Conservation (phyloP, 2,329 filamentous ascomycete species). For the Clarireedia monteithiana region DNA sequence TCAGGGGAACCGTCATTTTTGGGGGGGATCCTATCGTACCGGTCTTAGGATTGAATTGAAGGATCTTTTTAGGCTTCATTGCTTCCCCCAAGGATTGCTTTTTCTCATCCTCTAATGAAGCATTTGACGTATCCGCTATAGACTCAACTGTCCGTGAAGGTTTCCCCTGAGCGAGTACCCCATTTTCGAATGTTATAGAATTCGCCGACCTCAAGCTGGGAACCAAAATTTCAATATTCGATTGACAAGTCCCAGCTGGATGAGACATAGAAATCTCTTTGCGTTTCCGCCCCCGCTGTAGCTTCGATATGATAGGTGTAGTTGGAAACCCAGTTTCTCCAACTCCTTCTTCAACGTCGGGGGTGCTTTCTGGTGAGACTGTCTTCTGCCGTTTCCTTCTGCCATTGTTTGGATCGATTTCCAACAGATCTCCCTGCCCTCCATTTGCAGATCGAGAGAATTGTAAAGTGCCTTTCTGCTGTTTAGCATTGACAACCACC, state of each 20-base stretch:
- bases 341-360: background rate
- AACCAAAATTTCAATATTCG: too few relatives aligned
- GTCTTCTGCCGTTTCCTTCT: constrained; percentile 39
- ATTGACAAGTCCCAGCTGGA: background rate
- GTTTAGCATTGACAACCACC: background rate
- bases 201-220: too few relatives aligned
- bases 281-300: background rate
- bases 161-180: too few relatives aligned
- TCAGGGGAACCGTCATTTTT: constrained; percentile 34
- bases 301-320: background rate
- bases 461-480: background rate
- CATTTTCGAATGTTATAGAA: background rate
- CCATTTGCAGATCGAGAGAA: background rate
- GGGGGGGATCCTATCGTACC: constrained; percentile 57
- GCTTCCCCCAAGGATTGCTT: background rate
- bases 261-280: background rate
- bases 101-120: background rate
- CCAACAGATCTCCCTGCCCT: constrained; percentile 17
- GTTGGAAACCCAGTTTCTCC: background rate
- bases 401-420: constrained; percentile 27
- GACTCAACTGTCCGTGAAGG: background rate
- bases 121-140: background rate
- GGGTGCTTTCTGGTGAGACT: constrained; percentile 16
- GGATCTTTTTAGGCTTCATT: constrained; percentile 39
- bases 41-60: constrained; percentile 51